phyloP scores from a whole-genome alignment of 1,139 yeast species.

The Pichia sp. region DNA sequence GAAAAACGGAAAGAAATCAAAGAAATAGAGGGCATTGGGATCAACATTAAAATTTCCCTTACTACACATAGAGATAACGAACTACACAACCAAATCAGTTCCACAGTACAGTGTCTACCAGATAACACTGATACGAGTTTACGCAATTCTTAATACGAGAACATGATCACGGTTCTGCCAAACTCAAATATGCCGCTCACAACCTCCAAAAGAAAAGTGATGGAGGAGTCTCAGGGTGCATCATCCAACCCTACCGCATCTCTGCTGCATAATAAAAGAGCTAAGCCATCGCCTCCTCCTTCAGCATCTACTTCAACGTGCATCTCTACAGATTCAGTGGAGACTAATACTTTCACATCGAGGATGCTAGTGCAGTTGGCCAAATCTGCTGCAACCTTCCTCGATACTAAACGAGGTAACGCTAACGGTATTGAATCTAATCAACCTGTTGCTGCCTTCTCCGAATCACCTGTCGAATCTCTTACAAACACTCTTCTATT shows the following conservation, averaged over 20 bases:
- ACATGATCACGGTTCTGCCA: constrained; percentile 11
- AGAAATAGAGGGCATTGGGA: no score
- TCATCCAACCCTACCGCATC: no score
- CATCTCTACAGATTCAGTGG: neutral
- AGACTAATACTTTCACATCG: constrained; percentile 10
- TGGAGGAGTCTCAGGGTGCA: no score
- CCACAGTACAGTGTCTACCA: no score
- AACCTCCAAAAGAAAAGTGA: neutral
- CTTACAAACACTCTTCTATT: constrained; percentile 39
- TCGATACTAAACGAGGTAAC: constrained; percentile 34
- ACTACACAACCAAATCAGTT: no score
- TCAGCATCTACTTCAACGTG: no score
- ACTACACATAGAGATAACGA: no score
- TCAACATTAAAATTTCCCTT: no score
- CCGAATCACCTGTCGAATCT: constrained; percentile 36
- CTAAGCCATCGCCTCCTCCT: neutral
- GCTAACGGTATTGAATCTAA: neutral
- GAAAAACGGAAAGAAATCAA: no score
- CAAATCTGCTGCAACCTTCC: constrained; percentile 60
- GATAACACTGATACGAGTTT: no score
- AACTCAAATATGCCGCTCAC: constrained; percentile 1
- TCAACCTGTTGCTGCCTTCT: constrained; percentile 42
- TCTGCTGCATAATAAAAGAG: no score
- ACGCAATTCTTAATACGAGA: no score
- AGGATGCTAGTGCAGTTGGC: constrained; percentile 30